Evolutionary conservation across 2,329 filamentous ascomycete species (phyloP), one percentile per base, ranked within the genome.

Genomic region (Rachicladosporium sp.): DNA sequence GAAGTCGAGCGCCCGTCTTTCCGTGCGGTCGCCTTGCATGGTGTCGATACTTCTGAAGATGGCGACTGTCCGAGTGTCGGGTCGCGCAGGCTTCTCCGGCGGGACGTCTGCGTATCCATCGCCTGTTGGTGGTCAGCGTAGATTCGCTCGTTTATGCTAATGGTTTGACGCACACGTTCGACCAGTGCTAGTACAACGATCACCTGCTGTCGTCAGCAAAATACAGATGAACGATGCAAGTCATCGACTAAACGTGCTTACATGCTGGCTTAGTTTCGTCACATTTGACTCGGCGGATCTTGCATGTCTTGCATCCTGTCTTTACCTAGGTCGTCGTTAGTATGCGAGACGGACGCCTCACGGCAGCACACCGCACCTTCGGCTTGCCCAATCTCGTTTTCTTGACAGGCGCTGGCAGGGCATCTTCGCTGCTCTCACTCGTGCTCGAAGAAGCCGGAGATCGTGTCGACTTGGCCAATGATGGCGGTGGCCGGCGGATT

Each of bases 21-120:
- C 0, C 79, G 85, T 10, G 80, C 80, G 3, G 79, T 80, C 19
- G 79, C 76, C 3, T 64, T 78, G 0, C 68, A 85, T 1, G 67
- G 84, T 0, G 50, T 85, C 10, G 79, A 84, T 81, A 73, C 63
- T 85, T 31, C 79, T 36, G 6, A 6, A 33, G 6, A 41, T 2
- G 6, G 30, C 12, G 12, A 41, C 34, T 9, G 27, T 29, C 23
- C 36, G 13, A 6, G 21, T 27, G 3, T 7, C 10, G 9, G 19
- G 12, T 27, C 21, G 13, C 35, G 38, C 79, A 0, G 76, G 78
- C 0, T 84, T 83, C 67, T 80, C 84, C 50, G 55, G 83, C 33
- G 80, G 80, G 7, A 9, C 33, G 7, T 13, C 10, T 66, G 84
- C 0, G 59, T 82, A 7, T 64, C 84, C 15, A 77, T 84, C 43